Evolutionary conservation across 2,329 filamentous ascomycete genomes (phyloP).

Genomic region (Botryotinia narcissicola): DNA sequence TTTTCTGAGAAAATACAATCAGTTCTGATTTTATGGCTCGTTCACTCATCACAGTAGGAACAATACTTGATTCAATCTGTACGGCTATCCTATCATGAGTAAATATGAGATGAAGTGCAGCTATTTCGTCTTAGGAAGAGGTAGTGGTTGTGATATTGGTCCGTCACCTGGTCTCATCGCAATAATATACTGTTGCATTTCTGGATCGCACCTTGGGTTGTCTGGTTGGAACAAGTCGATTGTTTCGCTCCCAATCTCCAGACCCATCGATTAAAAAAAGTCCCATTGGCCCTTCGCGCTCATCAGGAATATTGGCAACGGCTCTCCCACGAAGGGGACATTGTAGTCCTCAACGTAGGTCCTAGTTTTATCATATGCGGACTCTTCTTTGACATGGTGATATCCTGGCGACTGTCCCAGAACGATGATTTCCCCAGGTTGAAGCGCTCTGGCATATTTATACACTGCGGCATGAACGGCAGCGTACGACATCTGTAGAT

Average conservation of each 20-base stretch:
- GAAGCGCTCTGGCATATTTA: conserved; percentile 30
- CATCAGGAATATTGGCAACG: conserved; percentile 31
- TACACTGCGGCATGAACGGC: conserved; percentile 32
- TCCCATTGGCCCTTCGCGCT: conserved; percentile 28
- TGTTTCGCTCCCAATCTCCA: conserved; percentile 30
- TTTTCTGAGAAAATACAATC: not conserved
- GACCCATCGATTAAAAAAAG: conserved; percentile 30
- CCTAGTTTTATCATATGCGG: conserved; percentile 37
- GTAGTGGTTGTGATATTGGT: conserved; percentile 11
- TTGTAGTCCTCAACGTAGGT: conserved; percentile 33
- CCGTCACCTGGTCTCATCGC: conserved; percentile 14
- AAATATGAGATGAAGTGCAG: not conserved
- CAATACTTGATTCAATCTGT: not conserved
- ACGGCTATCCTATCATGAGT: not conserved
- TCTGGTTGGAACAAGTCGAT: conserved; percentile 30
- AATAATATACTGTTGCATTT: conserved; percentile 24
- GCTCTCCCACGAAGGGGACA: conserved; percentile 31
- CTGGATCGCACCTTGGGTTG: conserved; percentile 24
- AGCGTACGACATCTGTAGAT: conserved; percentile 34
- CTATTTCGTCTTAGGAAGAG: conserved; percentile 17
- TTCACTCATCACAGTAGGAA: not conserved
- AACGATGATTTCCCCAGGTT: conserved; percentile 34
- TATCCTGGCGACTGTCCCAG: conserved; percentile 35
- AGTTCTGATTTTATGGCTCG: not conserved
- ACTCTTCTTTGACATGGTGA: conserved; percentile 32